Conservation (phyloP, 176 grass and related monocot species). For the Oryza meyeriana region DNA sequence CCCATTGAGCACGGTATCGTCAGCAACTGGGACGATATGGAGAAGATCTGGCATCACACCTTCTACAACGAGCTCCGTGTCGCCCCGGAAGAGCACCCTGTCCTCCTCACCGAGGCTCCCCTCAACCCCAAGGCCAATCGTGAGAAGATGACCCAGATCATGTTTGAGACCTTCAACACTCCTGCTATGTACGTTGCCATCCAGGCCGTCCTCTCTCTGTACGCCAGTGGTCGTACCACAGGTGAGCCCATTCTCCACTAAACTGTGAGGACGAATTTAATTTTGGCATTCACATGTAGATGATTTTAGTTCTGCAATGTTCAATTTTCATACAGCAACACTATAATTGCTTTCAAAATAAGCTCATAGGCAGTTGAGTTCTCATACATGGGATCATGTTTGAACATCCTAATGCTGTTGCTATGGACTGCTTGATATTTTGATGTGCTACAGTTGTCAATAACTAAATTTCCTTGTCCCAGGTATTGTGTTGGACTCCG, state of each 20-base stretch:
- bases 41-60: constrained; percentile 88
- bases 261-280: background rate
- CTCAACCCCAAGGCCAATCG: constrained; percentile 83
- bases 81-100: constrained; percentile 67
- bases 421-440: background rate
- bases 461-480: constrained; percentile 17
- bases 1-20: constrained; percentile 78
- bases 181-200: constrained; percentile 83
- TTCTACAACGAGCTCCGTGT: constrained; percentile 84
- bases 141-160: constrained; percentile 84
- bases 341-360: background rate
- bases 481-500: constrained; percentile 92
- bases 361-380: background rate
- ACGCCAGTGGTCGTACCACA: constrained; percentile 78
- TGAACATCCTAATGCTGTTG: constrained; percentile 1
- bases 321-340: background rate
- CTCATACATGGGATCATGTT: background rate
- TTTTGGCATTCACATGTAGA: background rate
- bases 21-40: constrained; percentile 83
- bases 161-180: constrained; percentile 82
- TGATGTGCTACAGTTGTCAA: background rate
- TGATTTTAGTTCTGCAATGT: background rate
- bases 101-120: constrained; percentile 68
- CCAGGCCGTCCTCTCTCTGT: constrained; percentile 73
- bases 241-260: constrained; percentile 28